Percentiles rank a stretch among this genome's conserved stretches.
Conservation (phyloP, 495 filamentous ascomycete genomes). For the Xylaria palmicola region DNA sequence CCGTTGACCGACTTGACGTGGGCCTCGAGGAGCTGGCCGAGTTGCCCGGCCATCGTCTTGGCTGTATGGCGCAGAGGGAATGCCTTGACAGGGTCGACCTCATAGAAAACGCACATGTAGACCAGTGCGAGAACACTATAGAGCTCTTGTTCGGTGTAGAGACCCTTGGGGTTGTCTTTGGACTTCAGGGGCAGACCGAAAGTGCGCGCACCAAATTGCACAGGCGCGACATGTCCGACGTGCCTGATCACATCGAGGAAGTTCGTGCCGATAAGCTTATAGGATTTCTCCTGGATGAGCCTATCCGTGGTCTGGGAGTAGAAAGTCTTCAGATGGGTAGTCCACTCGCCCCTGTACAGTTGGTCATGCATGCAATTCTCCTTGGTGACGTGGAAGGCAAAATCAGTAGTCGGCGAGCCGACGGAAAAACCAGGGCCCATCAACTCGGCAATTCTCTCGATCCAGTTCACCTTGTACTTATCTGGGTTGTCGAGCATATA, state of each 20-base stretch:
- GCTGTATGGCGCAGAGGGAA: slow-evolving; percentile 63
- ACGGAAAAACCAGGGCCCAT: slow-evolving; percentile 31
- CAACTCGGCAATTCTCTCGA: slow-evolving; percentile 52
- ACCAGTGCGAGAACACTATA: slow-evolving; percentile 72
- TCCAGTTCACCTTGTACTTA: slow-evolving; percentile 67
- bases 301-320: slow-evolving; percentile 64
- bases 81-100: slow-evolving; percentile 49
- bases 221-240: slow-evolving; percentile 69
- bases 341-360: slow-evolving; percentile 56
- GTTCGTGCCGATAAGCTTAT: slow-evolving; percentile 54
- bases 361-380: slow-evolving; percentile 58
- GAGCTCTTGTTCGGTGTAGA: slow-evolving; percentile 78
- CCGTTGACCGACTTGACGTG: slow-evolving; percentile 62
- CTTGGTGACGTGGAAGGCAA: slow-evolving; percentile 41
- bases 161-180: slow-evolving; percentile 61
- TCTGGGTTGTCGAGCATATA: slow-evolving; percentile 59
- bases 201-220: slow-evolving; percentile 68
- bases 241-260: slow-evolving; percentile 79
- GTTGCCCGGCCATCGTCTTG: slow-evolving; percentile 57
- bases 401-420: slow-evolving; percentile 49
- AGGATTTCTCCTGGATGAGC: slow-evolving; percentile 64
- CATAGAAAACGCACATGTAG: slow-evolving; percentile 53
- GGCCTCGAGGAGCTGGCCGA: slow-evolving; percentile 36
- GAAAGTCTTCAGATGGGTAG: slow-evolving; percentile 57
- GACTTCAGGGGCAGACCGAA: slow-evolving; percentile 76